Evolutionary conservation across 1,284 basidiomycete species (phyloP).

Genomic region (Moesziomyces sp.): DNA sequence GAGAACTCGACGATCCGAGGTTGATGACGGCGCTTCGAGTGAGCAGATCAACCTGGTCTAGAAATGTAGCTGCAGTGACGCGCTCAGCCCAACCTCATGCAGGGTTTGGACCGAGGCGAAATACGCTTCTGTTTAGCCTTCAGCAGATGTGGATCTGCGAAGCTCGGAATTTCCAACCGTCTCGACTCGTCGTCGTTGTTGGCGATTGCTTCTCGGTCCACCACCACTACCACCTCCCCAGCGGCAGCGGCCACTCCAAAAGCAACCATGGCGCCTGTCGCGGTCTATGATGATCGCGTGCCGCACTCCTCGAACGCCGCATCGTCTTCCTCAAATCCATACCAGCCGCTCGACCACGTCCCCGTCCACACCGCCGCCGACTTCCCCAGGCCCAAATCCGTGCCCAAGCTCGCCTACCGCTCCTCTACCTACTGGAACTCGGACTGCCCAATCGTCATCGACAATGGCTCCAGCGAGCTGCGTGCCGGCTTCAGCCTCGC

Average conservation of each 20-base stretch:
- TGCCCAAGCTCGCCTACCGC: constrained; percentile 41
- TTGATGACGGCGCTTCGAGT: too few relatives aligned
- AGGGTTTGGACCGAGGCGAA: background rate
- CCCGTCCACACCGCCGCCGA: constrained; percentile 37
- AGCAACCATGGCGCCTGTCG: constrained; percentile 46
- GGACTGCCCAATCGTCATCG: constrained; percentile 79
- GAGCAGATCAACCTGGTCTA: background rate
- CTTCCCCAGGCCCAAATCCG: constrained; percentile 43
- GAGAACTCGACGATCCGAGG: constrained; percentile 10
- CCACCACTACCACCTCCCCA: background rate
- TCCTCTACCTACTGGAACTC: constrained; percentile 52
- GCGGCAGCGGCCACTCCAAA: background rate
- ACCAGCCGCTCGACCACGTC: constrained; percentile 45
- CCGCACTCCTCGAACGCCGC: constrained; percentile 8
- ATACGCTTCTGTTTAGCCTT: too few relatives aligned
- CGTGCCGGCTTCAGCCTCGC: constrained; percentile 83
- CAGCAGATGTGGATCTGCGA: background rate
- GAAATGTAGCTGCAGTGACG: background rate
- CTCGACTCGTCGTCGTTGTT: background rate
- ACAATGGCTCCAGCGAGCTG: constrained; percentile 88
- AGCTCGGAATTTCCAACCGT: constrained; percentile 22
- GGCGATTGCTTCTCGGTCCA: background rate
- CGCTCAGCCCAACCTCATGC: background rate
- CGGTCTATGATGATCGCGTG: constrained; percentile 31
- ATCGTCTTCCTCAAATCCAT: constrained; percentile 22